Conservation (phyloP, 177 flowering plant species). For the Tripterygium wilfordii region DNA sequence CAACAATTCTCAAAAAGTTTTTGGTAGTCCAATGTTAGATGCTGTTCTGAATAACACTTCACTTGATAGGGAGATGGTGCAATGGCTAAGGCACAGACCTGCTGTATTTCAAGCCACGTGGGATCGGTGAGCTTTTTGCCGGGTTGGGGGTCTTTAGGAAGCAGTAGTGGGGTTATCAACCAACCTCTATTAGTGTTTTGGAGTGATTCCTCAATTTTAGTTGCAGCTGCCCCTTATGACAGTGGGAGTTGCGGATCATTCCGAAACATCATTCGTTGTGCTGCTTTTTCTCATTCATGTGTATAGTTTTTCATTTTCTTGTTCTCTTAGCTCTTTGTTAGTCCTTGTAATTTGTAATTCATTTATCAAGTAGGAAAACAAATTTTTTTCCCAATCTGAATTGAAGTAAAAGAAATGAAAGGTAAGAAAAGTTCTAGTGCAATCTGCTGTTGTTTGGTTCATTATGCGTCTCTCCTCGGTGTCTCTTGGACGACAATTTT, state of each 20-base stretch:
- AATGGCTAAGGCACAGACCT: conserved; percentile 84
- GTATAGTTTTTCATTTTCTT: conserved; percentile 27
- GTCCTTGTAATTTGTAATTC: conserved; percentile 45
- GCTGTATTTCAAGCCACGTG: conserved; percentile 60
- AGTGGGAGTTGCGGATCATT: conserved; percentile 48
- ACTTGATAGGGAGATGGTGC: conserved; percentile 77
- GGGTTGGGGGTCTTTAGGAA: conserved; percentile 5
- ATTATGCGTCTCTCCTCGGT: no score
- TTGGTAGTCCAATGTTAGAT: conserved; percentile 96
- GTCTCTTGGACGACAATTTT: no score
- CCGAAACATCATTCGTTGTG: conserved; percentile 27
- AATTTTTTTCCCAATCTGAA: not conserved
- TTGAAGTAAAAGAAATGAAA: conserved; percentile 8
- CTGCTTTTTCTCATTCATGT: conserved; percentile 34
- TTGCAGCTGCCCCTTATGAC: conserved; percentile 25
- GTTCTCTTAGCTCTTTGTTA: not conserved
- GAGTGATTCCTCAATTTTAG: conserved; percentile 34
- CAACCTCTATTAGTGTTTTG: conserved; percentile 25
- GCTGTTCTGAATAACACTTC: conserved; percentile 44
- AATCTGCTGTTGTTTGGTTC: no score
- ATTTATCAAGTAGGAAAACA: conserved; percentile 13
- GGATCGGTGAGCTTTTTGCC: conserved; percentile 41
- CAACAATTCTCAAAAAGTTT: conserved; percentile 39
- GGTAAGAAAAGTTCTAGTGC: no score
- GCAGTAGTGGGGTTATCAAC: conserved; percentile 7